These are phyloP conservation scores for Bruguiera sexangula DNA, from an alignment of 345 rosid species.

Conservation along the genomic window DNA sequence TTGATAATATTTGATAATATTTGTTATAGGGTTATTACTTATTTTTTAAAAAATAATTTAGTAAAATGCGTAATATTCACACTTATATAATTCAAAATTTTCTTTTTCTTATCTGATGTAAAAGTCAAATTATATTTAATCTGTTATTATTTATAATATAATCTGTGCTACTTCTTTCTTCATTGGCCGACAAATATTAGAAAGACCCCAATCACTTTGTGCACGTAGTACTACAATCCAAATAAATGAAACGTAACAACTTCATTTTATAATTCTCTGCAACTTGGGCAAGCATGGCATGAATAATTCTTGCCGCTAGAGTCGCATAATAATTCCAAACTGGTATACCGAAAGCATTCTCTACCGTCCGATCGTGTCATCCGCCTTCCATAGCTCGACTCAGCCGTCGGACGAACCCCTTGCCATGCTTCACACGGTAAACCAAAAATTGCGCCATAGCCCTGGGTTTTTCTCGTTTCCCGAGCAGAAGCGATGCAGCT, in stretches of 20 bases:
- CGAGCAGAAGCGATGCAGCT: conserved; percentile 1
- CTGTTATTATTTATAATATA: too few species aligned
- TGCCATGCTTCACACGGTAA: conserved; percentile 28
- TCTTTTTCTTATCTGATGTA: too few species aligned
- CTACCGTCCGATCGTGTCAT: conserved; percentile 42
- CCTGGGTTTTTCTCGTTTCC: conserved; percentile 25
- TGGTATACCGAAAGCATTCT: conserved; percentile 13
- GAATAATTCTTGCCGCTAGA: conserved; percentile 6
- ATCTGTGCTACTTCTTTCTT: too few species aligned
- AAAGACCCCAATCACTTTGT: not conserved
- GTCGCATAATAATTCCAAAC: conserved; percentile 24
- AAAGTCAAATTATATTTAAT: too few species aligned
- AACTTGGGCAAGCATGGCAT: not conserved
- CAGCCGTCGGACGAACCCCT: conserved; percentile 52
- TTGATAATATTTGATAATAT: too few species aligned
- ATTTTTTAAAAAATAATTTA: too few species aligned
- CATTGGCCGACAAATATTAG: not conserved
- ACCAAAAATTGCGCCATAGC: conserved; percentile 31
- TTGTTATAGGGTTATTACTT: too few species aligned
- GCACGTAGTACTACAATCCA: not conserved
- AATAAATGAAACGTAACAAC: not conserved
- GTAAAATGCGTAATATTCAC: too few species aligned
- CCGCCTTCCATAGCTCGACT: conserved; percentile 37
- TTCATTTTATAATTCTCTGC: not conserved
- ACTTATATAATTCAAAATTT: too few species aligned